A percentile compares a stretch with the other conserved stretches of the same genome.
Conservation (phyloP, 129 eudicot genomes). For the Deinandra increscens region DNA sequence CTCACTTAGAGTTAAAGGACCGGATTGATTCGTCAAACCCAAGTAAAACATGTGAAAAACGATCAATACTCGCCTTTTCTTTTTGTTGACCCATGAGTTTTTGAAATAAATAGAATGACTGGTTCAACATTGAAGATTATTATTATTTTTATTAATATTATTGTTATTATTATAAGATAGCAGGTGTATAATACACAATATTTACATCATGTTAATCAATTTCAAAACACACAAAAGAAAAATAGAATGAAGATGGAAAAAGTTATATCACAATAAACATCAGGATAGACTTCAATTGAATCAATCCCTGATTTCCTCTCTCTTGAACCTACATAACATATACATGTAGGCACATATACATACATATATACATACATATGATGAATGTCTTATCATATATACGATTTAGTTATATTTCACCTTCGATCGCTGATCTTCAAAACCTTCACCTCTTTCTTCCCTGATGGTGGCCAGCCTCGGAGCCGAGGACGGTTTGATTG, state of each 20-base stretch:
- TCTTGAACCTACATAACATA: slow-evolving; percentile 22
- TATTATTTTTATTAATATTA: slow-evolving; percentile 8
- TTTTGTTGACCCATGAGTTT: too few species aligned
- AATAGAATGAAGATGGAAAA: slow-evolving; percentile 17
- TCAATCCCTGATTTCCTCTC: slow-evolving; percentile 28
- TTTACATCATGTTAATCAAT: slow-evolving; percentile 16
- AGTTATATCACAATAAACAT: slow-evolving; percentile 29
- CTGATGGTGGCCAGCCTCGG: slow-evolving; percentile 55
- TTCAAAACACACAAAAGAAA: slow-evolving; percentile 5
- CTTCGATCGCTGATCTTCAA: slow-evolving; percentile 30
- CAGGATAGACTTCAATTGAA: slow-evolving; percentile 23
- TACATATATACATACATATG: not conserved
- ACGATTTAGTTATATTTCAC: slow-evolving; percentile 8
- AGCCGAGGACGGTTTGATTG: slow-evolving; percentile 38
- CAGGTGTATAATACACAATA: slow-evolving; percentile 26
- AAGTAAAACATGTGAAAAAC: too few species aligned
- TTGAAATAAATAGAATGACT: too few species aligned
- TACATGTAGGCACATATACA: not conserved
- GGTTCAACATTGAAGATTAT: not conserved
- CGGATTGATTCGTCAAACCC: too few species aligned
- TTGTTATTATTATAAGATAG: slow-evolving; percentile 16
- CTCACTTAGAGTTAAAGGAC: too few species aligned
- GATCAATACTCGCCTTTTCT: too few species aligned
- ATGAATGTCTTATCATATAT: not conserved
- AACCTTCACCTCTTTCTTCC: slow-evolving; percentile 52